Base-by-base conservation (phyloP, 192 early-diverging fungal species). In the Coemansia sp. region DNA sequence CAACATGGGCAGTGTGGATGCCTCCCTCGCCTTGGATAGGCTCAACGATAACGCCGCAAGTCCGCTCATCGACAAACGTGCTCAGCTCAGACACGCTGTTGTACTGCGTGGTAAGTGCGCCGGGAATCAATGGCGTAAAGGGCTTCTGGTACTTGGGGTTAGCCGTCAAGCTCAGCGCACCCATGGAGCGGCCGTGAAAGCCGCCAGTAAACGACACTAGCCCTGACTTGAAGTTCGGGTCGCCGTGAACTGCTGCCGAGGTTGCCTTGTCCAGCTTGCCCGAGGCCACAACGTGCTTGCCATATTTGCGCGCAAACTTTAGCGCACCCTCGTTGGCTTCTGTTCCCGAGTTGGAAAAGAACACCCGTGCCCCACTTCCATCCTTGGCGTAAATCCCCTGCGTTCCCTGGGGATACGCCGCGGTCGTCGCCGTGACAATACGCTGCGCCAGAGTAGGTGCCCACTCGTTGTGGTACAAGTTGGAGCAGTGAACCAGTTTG, bases 251-350 rank as follows among this genome's bases (percentile, higher is more conserved):
- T 5, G 60, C 77, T 68, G 45, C 78, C 35, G 75, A 78, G 3
- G 61, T 46, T n/a, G 52, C 43, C 55, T 58, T 68, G 14, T 65
- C 75, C 43, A 71, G 60, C 26, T 35, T 35, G 25, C 69, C 75
- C 27, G 53, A 8, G 31, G 45, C 63, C 1, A 65, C 75, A 2
- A 66, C 49, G n/a, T 62, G 45, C 51, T 70, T 70, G 26, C 88
- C 93, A 67, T 87, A 88, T 68, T 96, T 97, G 47, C 90, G 81
- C 13, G 89, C 92, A 82, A 97, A 99, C 78, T 99, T 99, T 25
- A 99, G 60, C 1, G 94, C 91, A 29, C 93, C 95, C 70, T 99
- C 94, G 66, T 99, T 99, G 21, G 96, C 94, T 67, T 99, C 96
- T 0, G 96, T 97, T 51, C 96, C 96, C 22, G 91, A 93, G 78